A percentile compares a stretch with the other conserved stretches of the same genome.
phyloP scores from a whole-genome alignment of 2,329 filamentous ascomycete genomes.

The Phaeoacremonium minimum region DNA sequence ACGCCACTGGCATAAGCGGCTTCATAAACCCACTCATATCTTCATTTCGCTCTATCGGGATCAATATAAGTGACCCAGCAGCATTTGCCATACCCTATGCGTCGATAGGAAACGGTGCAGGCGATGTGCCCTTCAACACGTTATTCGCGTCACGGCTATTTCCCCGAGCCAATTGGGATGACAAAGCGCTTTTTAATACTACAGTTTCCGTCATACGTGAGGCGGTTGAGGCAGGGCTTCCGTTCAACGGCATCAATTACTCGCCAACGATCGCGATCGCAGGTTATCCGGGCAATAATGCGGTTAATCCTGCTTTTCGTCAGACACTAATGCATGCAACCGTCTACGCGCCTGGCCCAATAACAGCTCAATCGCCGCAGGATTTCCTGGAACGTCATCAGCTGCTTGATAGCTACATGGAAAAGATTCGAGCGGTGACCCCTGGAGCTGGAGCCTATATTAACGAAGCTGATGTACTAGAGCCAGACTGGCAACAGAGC shows the following conservation, averaged over 20 bases:
- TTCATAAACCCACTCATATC: conserved; percentile 24
- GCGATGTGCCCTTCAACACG: conserved; percentile 6
- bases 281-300: conserved; percentile 18
- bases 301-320: conserved; percentile 40
- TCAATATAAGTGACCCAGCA: conserved; percentile 14
- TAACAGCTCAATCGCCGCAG: conserved; percentile 3
- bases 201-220: conserved; percentile 14
- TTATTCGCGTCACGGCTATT: conserved; percentile 1
- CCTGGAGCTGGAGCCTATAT: conserved; percentile 40
- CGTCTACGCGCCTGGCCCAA: conserved; percentile 15
- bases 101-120: background rate
- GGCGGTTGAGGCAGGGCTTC: conserved; percentile 2
- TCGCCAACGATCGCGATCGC: background rate
- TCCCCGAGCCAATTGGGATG: background rate
- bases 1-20: conserved; percentile 17
- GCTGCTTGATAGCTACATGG: conserved; percentile 15
- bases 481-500: conserved; percentile 36
- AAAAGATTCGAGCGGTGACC: conserved; percentile 25
- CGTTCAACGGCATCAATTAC: conserved; percentile 16
- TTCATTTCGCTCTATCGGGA: conserved; percentile 20
- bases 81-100: background rate
- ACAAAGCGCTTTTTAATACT: conserved; percentile 6
- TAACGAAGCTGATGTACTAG: conserved; percentile 46
- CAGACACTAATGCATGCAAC: conserved; percentile 25
- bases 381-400: conserved; percentile 13